phyloP scores from a whole-genome alignment of 106 monocot genomes.

The Gastrodia elata region DNA sequence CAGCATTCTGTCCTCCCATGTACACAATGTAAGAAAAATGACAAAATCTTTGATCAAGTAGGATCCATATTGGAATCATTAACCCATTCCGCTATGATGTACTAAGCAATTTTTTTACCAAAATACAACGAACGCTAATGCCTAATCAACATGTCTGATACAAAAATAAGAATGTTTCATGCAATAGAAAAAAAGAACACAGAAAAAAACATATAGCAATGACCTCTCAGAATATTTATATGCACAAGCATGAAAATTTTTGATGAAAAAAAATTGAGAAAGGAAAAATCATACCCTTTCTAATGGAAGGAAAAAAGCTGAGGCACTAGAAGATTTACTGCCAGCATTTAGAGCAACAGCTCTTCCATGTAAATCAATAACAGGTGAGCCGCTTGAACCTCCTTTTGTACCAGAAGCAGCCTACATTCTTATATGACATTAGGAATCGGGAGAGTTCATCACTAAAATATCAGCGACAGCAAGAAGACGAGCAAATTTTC shows the following conservation, averaged over 20 bases:
- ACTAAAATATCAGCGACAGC: neutral
- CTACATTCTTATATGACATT: slow-evolving; percentile 19
- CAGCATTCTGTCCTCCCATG: neutral
- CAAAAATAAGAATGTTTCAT: no score
- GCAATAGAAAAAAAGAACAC: neutral
- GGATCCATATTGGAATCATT: neutral
- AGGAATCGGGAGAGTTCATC: neutral
- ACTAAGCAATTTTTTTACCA: neutral
- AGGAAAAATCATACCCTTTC: slow-evolving; percentile 41
- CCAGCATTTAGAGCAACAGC: slow-evolving; percentile 98
- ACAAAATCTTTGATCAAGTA: neutral
- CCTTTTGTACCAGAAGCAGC: slow-evolving; percentile 98
- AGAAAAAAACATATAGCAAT: neutral
- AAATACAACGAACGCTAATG: neutral
- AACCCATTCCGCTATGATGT: neutral
- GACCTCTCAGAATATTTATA: neutral
- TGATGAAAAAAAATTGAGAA: neutral
- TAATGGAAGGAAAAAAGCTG: slow-evolving; percentile 91
- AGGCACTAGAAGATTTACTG: slow-evolving; percentile 94
- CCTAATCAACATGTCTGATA: neutral
- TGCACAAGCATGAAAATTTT: neutral
- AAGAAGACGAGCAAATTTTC: neutral
- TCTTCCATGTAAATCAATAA: slow-evolving; percentile 82
- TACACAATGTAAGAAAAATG: neutral
- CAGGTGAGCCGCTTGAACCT: slow-evolving; percentile 94